Conservation (phyloP, 179 eudicot genomes). For the Amaranthus tricolor region DNA sequence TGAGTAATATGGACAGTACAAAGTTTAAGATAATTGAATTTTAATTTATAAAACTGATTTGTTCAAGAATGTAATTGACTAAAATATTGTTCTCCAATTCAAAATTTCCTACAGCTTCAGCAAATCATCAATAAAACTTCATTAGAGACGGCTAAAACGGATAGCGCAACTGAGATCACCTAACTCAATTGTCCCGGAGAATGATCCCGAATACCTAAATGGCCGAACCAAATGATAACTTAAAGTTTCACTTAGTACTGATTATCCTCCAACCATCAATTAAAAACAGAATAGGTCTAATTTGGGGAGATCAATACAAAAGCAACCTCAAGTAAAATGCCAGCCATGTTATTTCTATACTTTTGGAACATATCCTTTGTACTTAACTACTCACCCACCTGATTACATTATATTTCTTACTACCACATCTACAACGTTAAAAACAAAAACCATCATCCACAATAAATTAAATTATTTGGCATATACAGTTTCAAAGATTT, state of each 20-base stretch:
- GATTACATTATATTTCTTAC: not conserved
- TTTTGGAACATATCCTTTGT: no score
- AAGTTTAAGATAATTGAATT: not conserved
- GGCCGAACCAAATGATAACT: not conserved
- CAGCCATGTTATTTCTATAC: no score
- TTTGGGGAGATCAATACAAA: not conserved
- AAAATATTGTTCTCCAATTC: not conserved
- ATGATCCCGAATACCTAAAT: not conserved
- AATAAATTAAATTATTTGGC: not conserved
- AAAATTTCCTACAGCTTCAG: not conserved
- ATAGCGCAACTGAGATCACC: no score
- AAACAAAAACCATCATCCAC: not conserved
- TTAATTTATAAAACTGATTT: not conserved
- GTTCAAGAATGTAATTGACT: not conserved
- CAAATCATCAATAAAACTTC: not conserved
- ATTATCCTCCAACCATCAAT: not conserved
- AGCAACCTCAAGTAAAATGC: no score
- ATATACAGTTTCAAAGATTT: not conserved
- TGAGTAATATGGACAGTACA: not conserved
- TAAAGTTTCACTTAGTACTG: not conserved
- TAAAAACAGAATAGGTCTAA: not conserved
- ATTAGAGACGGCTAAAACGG: not conserved
- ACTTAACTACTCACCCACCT: no score
- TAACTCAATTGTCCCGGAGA: not conserved
- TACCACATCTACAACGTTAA: not conserved